phyloP scores from a whole-genome alignment of 768 basidiomycete species.

The Pulveroboletus frians region DNA sequence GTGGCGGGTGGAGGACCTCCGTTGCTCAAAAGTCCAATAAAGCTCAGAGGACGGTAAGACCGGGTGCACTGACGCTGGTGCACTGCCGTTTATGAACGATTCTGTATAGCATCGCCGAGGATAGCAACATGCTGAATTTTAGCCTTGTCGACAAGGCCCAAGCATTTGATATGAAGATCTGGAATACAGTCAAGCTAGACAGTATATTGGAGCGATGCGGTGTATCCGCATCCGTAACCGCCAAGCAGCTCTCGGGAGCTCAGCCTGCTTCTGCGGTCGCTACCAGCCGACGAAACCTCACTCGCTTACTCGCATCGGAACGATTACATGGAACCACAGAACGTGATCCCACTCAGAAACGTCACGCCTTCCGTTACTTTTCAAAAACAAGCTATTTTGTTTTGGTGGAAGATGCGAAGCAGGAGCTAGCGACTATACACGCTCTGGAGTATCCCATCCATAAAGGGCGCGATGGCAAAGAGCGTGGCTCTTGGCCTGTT shows the following conservation, averaged over 20 bases:
- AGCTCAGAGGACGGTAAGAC: conserved; percentile 53
- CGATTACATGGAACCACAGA: conserved; percentile 80
- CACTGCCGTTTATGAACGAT: neutral
- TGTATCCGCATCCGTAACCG: conserved; percentile 27
- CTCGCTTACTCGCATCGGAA: conserved; percentile 71
- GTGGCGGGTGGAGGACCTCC: conserved; percentile 19
- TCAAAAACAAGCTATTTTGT: conserved; percentile 68
- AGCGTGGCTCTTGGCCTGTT: conserved; percentile 73
- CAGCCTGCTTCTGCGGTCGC: conserved; percentile 29
- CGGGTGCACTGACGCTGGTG: neutral
- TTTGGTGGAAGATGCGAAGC: conserved; percentile 85
- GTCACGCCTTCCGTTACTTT: conserved; percentile 89
- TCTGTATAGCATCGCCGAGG: conserved; percentile 27
- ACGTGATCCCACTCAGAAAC: conserved; percentile 84
- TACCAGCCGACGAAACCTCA: conserved; percentile 45
- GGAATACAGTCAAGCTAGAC: conserved; percentile 68
- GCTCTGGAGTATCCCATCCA: conserved; percentile 70
- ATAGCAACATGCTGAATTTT: conserved; percentile 31
- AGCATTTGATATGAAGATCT: conserved; percentile 78
- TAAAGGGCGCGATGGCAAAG: conserved; percentile 48
- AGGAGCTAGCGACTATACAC: conserved; percentile 80
- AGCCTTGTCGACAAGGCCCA: conserved; percentile 63
- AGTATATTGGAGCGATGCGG: conserved; percentile 70
- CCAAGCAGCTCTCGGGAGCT: conserved; percentile 25
- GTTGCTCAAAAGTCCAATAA: conserved; percentile 60